Conservation (phyloP, 1,284 basidiomycete species). For the Mixia osmundae region DNA sequence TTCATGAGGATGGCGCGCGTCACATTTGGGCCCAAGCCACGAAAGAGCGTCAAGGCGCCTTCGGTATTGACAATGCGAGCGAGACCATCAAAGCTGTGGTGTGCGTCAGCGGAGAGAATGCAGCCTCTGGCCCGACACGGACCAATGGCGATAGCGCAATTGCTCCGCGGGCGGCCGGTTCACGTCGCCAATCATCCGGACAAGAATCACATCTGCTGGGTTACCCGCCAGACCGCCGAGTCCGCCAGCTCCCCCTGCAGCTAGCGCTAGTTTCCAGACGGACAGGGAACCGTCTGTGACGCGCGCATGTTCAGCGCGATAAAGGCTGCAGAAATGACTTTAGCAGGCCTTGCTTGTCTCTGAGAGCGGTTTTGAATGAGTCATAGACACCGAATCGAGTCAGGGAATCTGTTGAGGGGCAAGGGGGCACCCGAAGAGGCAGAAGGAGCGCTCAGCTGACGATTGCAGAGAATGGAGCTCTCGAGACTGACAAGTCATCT, state of each 20-base stretch:
- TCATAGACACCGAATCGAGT: conserved; percentile 87
- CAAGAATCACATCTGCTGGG: conserved; percentile 36
- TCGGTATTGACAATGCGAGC: conserved; percentile 33
- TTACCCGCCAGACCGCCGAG: conserved; percentile 39
- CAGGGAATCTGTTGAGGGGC: conserved; percentile 36
- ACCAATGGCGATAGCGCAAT: conserved; percentile 38
- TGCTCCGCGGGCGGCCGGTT: conserved; percentile 59
- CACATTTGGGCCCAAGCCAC: conserved; percentile 66
- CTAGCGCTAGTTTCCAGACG: conserved; percentile 53
- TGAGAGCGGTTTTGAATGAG: conserved; percentile 72
- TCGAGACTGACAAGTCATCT: conserved; percentile 45
- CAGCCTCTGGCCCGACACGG: conserved; percentile 1
- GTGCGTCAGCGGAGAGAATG: background rate
- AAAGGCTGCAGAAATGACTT: no score
- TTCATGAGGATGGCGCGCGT: conserved; percentile 74
- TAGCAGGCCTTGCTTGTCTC: no score
- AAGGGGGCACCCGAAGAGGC: background rate
- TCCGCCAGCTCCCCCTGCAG: conserved; percentile 25
- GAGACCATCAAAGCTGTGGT: conserved; percentile 23
- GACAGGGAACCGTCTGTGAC: conserved; percentile 22
- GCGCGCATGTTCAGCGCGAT: conserved; percentile 29
- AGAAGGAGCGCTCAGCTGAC: background rate
- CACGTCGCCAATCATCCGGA: conserved; percentile 67
- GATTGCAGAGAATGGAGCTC: background rate
- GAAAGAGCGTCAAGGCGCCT: conserved; percentile 42